Conservation (phyloP, 2,329 filamentous ascomycete species). For the Tolypocladium inflatum region DNA sequence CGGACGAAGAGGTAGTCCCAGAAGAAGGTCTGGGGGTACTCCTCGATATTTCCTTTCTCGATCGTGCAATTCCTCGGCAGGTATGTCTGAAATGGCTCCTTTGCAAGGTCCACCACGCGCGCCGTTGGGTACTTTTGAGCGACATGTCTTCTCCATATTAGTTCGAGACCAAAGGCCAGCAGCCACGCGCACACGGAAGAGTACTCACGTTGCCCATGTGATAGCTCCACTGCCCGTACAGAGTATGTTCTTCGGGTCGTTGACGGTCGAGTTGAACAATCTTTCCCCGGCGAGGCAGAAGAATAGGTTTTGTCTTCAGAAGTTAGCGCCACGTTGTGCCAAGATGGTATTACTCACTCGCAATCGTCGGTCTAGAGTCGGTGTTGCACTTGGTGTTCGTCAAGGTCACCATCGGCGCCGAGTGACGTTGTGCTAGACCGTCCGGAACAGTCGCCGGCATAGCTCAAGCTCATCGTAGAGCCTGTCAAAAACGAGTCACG, state of each 20-base stretch:
- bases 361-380: background rate
- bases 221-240: background rate
- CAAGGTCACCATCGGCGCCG: background rate
- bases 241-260: background rate
- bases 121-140: background rate
- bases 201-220: background rate
- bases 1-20: background rate
- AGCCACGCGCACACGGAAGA: background rate
- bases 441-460: background rate
- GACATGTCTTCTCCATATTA: background rate
- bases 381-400: background rate
- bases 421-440: background rate
- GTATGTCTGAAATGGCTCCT: background rate
- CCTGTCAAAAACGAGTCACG: background rate
- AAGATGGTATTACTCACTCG: background rate
- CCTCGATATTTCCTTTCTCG: background rate
- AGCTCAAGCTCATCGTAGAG: background rate
- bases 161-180: background rate
- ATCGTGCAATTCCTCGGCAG: background rate
- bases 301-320: background rate
- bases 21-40: background rate
- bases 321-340: background rate
- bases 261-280: background rate
- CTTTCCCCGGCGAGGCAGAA: background rate
- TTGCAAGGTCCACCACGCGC: background rate